Conservation (phyloP, 2,329 filamentous ascomycete genomes). For the Pseudonectria foliicola region DNA sequence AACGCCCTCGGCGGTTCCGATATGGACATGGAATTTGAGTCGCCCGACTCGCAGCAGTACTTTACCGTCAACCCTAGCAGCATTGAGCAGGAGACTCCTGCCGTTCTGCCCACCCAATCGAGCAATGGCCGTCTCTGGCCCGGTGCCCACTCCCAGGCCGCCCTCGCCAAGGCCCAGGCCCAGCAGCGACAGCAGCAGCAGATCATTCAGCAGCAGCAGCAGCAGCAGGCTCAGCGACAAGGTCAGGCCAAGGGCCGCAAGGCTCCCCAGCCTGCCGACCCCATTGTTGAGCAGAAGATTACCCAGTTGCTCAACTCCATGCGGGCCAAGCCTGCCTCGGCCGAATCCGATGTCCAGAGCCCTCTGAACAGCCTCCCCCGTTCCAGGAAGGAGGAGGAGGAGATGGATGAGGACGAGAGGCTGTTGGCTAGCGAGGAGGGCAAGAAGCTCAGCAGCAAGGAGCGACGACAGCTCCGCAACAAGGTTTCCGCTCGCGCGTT, state of each 20-base stretch:
- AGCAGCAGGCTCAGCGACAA: conserved; percentile 41
- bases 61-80: conserved; percentile 68
- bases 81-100: conserved; percentile 52
- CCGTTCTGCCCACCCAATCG: conserved; percentile 42
- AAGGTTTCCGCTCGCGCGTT: conserved; percentile 98
- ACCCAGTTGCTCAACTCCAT: conserved; percentile 88
- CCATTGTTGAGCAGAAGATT: conserved; percentile 84
- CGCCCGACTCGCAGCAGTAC: conserved; percentile 54
- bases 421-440: conserved; percentile 93
- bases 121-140: conserved; percentile 73
- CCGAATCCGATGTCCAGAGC: conserved; percentile 37
- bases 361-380: conserved; percentile 63
- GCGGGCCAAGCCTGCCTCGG: conserved; percentile 61
- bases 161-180: conserved; percentile 64
- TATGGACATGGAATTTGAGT: conserved; percentile 56
- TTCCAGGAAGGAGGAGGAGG: conserved; percentile 87
- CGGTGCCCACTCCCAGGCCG: conserved; percentile 88
- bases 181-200: conserved; percentile 63
- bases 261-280: conserved; percentile 50
- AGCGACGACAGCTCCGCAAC: conserved; percentile 93
- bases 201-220: conserved; percentile 43
- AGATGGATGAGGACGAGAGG: conserved; percentile 97
- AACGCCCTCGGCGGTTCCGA: conserved; percentile 51
- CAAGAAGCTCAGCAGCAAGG: conserved; percentile 98
- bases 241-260: conserved; percentile 45